phyloP scores from a whole-genome alignment of 2,329 filamentous ascomycete genomes.

The Decorospora gaudefroyi region DNA sequence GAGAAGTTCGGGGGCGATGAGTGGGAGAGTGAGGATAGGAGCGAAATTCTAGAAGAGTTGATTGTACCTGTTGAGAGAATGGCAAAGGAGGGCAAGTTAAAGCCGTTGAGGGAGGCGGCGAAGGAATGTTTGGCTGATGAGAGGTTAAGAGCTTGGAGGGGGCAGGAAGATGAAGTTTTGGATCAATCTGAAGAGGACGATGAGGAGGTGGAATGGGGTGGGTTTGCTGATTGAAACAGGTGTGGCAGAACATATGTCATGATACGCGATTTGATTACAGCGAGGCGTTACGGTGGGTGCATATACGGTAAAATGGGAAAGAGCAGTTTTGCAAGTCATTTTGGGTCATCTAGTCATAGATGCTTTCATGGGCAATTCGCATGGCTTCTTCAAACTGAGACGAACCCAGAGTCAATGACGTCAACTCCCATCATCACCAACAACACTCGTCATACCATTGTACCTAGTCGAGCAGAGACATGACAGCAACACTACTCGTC shows the following conservation, averaged over 20 bases:
- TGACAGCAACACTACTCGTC: too few relatives aligned
- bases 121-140: conserved; percentile 74
- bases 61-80: conserved; percentile 62
- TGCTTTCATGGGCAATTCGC: too few relatives aligned
- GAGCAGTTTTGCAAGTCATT: too few relatives aligned
- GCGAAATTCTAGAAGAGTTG: conserved; percentile 53
- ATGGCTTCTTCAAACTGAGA: too few relatives aligned
- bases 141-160: conserved; percentile 67
- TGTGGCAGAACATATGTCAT: conserved; percentile 11
- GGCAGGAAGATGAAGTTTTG: conserved; percentile 46
- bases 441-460: too few relatives aligned
- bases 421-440: too few relatives aligned
- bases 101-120: conserved; percentile 71
- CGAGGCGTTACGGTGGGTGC: too few relatives aligned
- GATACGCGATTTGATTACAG: conserved; percentile 17
- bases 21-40: conserved; percentile 42
- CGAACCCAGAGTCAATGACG: too few relatives aligned
- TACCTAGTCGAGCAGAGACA: too few relatives aligned
- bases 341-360: too few relatives aligned
- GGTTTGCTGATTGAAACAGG: conserved; percentile 64
- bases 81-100: conserved; percentile 64
- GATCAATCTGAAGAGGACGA: conserved; percentile 50
- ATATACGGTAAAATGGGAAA: too few relatives aligned
- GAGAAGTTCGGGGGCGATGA: conserved; percentile 65
- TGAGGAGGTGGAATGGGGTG: conserved; percentile 68